Evolutionary conservation across 2,329 filamentous ascomycete genomes (phyloP).

Genomic region (Hymenoscyphus fraxineus): DNA sequence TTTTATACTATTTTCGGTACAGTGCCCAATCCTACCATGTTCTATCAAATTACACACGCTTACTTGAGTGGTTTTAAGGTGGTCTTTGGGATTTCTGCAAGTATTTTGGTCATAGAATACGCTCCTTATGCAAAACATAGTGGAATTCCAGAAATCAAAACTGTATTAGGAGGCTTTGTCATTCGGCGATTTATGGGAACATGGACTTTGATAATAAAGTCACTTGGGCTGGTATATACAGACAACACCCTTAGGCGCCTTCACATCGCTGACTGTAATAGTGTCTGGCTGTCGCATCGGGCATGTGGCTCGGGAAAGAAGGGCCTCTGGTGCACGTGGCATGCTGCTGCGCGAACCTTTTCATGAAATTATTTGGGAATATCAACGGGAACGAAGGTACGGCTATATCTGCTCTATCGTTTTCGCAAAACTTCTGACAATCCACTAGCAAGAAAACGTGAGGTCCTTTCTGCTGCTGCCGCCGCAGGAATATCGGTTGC

Average conservation of each 20-base stretch:
- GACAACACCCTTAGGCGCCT: neutral
- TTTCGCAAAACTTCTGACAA: conserved; percentile 22
- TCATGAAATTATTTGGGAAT: conserved; percentile 81
- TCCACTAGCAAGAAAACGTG: conserved; percentile 74
- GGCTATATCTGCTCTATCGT: neutral
- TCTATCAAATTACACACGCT: neutral
- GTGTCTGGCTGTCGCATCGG: conserved; percentile 87
- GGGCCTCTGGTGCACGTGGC: conserved; percentile 93
- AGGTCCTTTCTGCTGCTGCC: conserved; percentile 87
- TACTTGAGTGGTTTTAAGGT: conserved; percentile 41
- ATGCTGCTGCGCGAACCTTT: conserved; percentile 91
- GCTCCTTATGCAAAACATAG: conserved; percentile 88
- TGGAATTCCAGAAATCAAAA: conserved; percentile 97
- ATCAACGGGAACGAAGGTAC: conserved; percentile 84
- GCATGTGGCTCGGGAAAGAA: conserved; percentile 96
- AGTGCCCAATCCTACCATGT: conserved; percentile 27
- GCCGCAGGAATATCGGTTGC: conserved; percentile 59
- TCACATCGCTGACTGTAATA: conserved; percentile 36
- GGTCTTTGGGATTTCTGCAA: conserved; percentile 76
- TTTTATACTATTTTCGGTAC: conserved; percentile 78
- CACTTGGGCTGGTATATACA: conserved; percentile 69
- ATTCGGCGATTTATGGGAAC: conserved; percentile 80
- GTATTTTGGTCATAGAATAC: conserved; percentile 76
- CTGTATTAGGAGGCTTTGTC: conserved; percentile 87
- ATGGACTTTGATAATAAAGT: conserved; percentile 89